Conservation (phyloP, 805 yeast genomes). For the Blastobotrys terrestris region DNA sequence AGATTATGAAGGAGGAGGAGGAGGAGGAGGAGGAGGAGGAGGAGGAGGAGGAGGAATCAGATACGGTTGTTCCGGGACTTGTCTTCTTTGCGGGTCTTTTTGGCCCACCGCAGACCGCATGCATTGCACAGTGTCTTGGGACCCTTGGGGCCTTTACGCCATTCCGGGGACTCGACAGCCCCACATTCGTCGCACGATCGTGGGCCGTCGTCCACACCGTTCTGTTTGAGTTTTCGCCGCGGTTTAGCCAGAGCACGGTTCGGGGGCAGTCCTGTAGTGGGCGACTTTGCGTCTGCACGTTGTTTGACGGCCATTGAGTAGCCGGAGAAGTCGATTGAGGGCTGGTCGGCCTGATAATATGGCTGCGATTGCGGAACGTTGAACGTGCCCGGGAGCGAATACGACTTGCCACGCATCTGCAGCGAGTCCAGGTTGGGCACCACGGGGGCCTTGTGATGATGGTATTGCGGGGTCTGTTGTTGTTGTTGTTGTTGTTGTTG, state of each 20-base stretch:
- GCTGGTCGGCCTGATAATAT: neutral
- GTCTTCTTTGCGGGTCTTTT: conserved; percentile 23
- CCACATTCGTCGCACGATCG: conserved; percentile 62
- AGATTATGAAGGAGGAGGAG: no score
- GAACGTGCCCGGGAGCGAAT: conserved; percentile 17
- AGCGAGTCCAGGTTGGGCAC: conserved; percentile 3
- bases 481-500: neutral
- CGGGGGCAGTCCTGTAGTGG: conserved; percentile 2
- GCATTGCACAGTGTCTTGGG: conserved; percentile 83
- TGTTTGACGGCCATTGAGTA: conserved; percentile 14
- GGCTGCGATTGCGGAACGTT: conserved; percentile 6
- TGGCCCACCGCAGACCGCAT: conserved; percentile 64
- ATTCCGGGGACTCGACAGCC: conserved; percentile 74
- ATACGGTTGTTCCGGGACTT: neutral
- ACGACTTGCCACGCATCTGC: conserved; percentile 15
- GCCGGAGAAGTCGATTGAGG: conserved; percentile 17
- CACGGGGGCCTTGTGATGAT: neutral
- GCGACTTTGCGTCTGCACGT: neutral
- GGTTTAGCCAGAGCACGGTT: conserved; percentile 2
- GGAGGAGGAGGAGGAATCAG: no score
- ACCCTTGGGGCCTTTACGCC: conserved; percentile 89
- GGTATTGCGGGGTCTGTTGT: neutral
- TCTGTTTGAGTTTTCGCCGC: conserved; percentile 1
- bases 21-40: no score
- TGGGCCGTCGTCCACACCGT: conserved; percentile 12